Base-by-base conservation (phyloP, 164 flowering plant genomes). In the Stephania yunnanensis region DNA sequence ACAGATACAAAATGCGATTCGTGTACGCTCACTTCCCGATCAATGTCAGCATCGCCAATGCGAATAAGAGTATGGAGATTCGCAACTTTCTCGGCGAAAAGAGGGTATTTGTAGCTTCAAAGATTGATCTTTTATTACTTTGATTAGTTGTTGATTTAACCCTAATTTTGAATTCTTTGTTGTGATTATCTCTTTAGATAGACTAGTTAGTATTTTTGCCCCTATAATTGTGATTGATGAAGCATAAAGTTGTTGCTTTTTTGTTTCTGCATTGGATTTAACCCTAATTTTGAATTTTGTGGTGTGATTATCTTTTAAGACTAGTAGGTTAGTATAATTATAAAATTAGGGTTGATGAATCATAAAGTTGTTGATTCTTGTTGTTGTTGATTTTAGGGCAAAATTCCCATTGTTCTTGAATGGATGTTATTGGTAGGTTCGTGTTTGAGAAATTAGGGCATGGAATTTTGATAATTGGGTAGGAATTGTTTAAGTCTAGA, bases 1-100 rank as follows among this genome's bases (percentile, higher is more conserved):
- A 82, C 73, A 80, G 89, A 6, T 89, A 87, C 84, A 89, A 86
- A 82, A 89, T 89, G 92, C 61, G 92, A 13, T 87, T 89, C 69
- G 92, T 89, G 9, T 89, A 89, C 29, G 92, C 92, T 75, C 90
- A 89, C 64, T 89, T 89, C 69, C 92, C 92, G 50, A 89, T 89
- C 84, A 89, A 89, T 61, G 92, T 90, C 45, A 78, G 83, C 76
- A 89, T 89, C 77, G 71, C 85, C 71, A 84, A 77, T 53, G 25
- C 10, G 7, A 80, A 78, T 74, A 83, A 72, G 73, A 52, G 76
- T 36, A 85, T 85, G 48, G 87, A 85, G 87, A 85, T 85, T 82
- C 84, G 87, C 46, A 85, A 85, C 81, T 85, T 85, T 45, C 82
- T 85, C 2, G 87, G 87, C 5, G 87, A 85, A 70, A 85, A 85